Conservation (phyloP, 176 grass and related monocot genomes). For the Ananas comosus region DNA sequence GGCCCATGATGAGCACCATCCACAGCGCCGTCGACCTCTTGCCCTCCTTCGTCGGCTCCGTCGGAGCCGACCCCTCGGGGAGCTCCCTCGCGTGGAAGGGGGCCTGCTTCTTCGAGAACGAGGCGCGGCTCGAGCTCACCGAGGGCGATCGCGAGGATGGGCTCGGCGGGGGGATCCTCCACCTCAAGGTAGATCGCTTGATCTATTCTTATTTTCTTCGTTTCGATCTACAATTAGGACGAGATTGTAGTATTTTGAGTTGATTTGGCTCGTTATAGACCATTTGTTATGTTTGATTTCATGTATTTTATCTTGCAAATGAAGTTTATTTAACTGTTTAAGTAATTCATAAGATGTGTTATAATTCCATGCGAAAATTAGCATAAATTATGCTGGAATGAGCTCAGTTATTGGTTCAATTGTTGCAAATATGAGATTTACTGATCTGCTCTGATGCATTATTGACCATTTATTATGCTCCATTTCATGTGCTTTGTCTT, state of each 20-base stretch:
- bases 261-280: background rate
- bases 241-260: background rate
- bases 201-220: constrained; percentile 12
- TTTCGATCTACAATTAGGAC: background rate
- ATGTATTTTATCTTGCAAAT: background rate
- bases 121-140: constrained; percentile 64
- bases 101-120: constrained; percentile 69
- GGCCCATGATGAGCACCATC: constrained; percentile 75
- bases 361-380: background rate
- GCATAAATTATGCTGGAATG: background rate
- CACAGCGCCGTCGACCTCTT: constrained; percentile 92
- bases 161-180: constrained; percentile 48
- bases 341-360: too few species aligned
- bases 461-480: too few species aligned
- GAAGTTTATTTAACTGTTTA: too few species aligned
- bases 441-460: too few species aligned
- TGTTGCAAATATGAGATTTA: too few species aligned
- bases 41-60: constrained; percentile 68
- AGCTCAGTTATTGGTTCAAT: too few species aligned
- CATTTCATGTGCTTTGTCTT: too few species aligned
- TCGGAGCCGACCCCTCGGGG: constrained; percentile 28
- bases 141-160: constrained; percentile 39
- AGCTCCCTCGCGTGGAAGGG: constrained; percentile 43
- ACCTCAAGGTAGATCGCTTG: constrained; percentile 43
- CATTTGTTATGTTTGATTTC: background rate